Base-by-base conservation (phyloP, 805 yeast species). In the Allodekkera sacchari region DNA sequence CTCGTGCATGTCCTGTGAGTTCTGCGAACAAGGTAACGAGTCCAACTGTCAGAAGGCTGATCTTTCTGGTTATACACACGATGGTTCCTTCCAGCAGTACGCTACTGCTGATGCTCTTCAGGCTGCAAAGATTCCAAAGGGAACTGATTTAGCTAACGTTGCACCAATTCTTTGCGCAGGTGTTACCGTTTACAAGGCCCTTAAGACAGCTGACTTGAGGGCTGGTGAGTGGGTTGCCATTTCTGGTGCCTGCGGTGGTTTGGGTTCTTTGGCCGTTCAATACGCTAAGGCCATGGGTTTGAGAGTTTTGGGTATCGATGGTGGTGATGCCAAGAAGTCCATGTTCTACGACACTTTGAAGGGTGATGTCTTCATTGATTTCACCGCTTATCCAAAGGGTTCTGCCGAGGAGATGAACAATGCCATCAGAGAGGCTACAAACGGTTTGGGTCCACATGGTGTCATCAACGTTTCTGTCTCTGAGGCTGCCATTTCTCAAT, bases 21-120 rank as follows among this genome's bases (percentile, higher is more conserved):
- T 58, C 61, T 75, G 83, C 59, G 71, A 71, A 53, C 60, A 59
- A 39, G 62, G 71, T 41, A 55, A 63, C 50, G 83, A 75, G 59
- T 61, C 81, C 32, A 74, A 80, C 63, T 81, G 88, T 65, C 64
- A 73, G 28, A 50, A 71, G 9, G 83, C 84, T 30, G 83, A 74
- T 48, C 66, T 79, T 49, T 63, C 84, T 22, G 88, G 88, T 55
- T 77, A 74, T 68, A 75, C 83, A 32, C 82, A 77, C 53, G 82
- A 77, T 50, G 83, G 74, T 37, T 62, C 70, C 17, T 67, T 67
- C 64, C 74, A 67, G 47, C 68, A 67, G 47, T 67, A 66, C 39
- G 72, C 73, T 27, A 67, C 72, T 30, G 74, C 72, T 21, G 72
- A 67, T 44, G 69, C 70, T 17, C 52, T 65, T 28, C 74, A 67